These are phyloP conservation scores for Boletus semigastroideus DNA, from an alignment of 1,284 basidiomycete genomes.

Conservation along the genomic window DNA sequence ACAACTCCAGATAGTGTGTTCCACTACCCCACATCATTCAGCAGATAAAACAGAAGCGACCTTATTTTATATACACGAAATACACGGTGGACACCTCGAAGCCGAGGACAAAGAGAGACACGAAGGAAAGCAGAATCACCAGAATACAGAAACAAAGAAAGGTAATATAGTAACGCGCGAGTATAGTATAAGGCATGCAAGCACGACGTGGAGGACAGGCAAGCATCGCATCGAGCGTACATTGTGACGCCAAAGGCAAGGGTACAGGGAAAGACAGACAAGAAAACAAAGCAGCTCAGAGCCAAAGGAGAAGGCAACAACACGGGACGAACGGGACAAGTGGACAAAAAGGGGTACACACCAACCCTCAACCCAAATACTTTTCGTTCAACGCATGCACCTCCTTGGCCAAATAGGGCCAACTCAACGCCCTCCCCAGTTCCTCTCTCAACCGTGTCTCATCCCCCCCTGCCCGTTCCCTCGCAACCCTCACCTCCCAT, in stretches of 20 bases:
- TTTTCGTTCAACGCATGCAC: conserved; percentile 81
- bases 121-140: not conserved
- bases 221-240: not conserved
- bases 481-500: conserved; percentile 86
- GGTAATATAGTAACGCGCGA: not conserved
- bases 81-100: not conserved
- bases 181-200: not conserved
- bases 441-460: conserved; percentile 51
- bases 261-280: not conserved
- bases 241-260: not conserved
- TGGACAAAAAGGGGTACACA: not conserved
- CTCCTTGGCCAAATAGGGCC: conserved; percentile 78
- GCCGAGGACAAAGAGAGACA: not conserved
- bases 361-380: conserved; percentile 54
- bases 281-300: too few relatives aligned
- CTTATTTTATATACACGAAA: not conserved
- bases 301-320: not conserved
- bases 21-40: not conserved
- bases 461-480: conserved; percentile 58
- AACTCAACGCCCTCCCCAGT: conserved; percentile 64
- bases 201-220: not conserved
- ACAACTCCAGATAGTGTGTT: too few relatives aligned
- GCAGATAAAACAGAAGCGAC: not conserved
- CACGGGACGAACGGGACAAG: not conserved
- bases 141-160: not conserved